Evolutionary conservation across 2,329 filamentous ascomycete genomes (phyloP), one percentile per base, ranked within the genome.

Genomic region (Pleoardoris graminearum): DNA sequence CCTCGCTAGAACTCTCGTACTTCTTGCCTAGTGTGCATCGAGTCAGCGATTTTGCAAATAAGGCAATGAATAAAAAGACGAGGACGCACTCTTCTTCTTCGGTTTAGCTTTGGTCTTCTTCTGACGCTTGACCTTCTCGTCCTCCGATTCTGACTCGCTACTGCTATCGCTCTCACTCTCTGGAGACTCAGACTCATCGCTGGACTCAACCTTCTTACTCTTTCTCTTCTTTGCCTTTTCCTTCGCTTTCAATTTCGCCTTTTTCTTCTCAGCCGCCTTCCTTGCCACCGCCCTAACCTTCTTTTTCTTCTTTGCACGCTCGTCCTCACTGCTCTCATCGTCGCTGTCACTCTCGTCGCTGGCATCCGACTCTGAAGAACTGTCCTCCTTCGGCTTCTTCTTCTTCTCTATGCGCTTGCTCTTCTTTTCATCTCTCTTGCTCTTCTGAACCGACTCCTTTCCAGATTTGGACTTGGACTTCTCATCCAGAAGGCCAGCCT

Each of bases 1-100:
- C 54, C 12, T 63, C 59, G 42, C 59, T 63, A 0, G 55, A 45
- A 23, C 41, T 48, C 1, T 58, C 52, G n/a, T 57, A 41, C 39
- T 61, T 63, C 44, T 61, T 67, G 38, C 41, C 44, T 36, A 7
- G 16, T n/a, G 6, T 29, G 6, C 11, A 42, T 17, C n/a, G n/a
- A n/a, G n/a, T n/a, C n/a, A n/a, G n/a, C n/a, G n/a, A n/a, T n/a
- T n/a, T 3, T 27, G 32, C 4, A 2, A 3, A 30, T 8, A 27
- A 27, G 12, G 11, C 14, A 4, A 5, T 22, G 19, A 7, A 33
- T 17, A 12, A 22, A 29, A 14, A 19, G 12, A 8, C n/a, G 1
- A 43, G n/a, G n/a, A 59, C 44, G 60, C 64, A n/a, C 43, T 60
- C 53, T 59, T 67, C 53, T 59, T 67, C 36, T 64, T 69, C 5